A percentile compares a stretch with the other conserved stretches of the same genome.
phyloP scores from a whole-genome alignment of 2,329 filamentous ascomycete genomes.

The Pseudogymnoascus sp. region DNA sequence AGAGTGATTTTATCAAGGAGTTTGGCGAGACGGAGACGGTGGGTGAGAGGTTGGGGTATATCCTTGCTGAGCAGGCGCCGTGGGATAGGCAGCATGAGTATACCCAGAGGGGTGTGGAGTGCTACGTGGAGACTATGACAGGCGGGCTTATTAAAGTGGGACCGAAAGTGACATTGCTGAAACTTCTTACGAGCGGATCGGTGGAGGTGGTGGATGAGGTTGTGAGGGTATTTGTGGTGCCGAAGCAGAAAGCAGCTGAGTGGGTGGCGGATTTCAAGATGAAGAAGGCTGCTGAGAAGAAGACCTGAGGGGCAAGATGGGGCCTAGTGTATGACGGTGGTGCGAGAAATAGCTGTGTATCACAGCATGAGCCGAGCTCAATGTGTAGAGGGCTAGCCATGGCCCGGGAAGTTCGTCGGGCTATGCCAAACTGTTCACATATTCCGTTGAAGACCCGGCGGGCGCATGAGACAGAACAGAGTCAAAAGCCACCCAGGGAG shows the following conservation, averaged over 20 bases:
- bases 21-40: slow-evolving; percentile 73
- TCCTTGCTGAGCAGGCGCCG: slow-evolving; percentile 64
- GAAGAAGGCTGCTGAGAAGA: slow-evolving; percentile 51
- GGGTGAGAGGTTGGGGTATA: slow-evolving; percentile 71
- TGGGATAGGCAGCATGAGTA: slow-evolving; percentile 74
- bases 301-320: slow-evolving; percentile 2
- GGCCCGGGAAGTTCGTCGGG: not conserved
- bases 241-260: slow-evolving; percentile 56
- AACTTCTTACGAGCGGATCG: slow-evolving; percentile 67
- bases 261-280: slow-evolving; percentile 84
- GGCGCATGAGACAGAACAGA: not conserved
- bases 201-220: slow-evolving; percentile 84
- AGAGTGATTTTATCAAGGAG: slow-evolving; percentile 86
- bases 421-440: not conserved
- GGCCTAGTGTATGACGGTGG: not conserved
- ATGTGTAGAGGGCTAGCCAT: not conserved
- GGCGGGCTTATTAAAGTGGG: slow-evolving; percentile 86
- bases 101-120: slow-evolving; percentile 60
- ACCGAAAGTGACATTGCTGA: slow-evolving; percentile 70
- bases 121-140: slow-evolving; percentile 75
- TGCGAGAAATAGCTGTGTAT: not conserved
- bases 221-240: slow-evolving; percentile 75
- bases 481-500: not conserved
- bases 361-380: not conserved
- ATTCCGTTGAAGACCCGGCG: not conserved